Percentiles rank a stretch among this genome's conserved stretches.
Conservation (phyloP, 495 filamentous ascomycete genomes). For the Copromyces sp. region DNA sequence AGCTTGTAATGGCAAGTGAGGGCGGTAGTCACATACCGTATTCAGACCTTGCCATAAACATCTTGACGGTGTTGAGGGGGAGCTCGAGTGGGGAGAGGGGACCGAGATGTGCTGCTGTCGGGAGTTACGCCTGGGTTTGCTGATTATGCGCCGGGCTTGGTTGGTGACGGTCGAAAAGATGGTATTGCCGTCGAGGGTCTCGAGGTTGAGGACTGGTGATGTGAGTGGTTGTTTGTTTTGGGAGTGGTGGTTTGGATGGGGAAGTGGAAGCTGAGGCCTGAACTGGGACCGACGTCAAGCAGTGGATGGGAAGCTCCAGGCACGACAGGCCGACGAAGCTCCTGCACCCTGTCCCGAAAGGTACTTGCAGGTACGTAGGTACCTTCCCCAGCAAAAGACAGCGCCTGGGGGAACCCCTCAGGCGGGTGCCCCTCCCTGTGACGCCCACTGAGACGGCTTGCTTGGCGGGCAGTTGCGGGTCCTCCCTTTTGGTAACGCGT, state of each 20-base stretch:
- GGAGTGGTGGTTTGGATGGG: neutral
- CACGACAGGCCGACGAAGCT: conserved; percentile 25
- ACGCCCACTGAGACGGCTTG: neutral
- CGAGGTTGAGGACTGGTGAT: conserved; percentile 1
- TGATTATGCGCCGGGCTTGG: neutral
- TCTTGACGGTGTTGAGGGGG: conserved; percentile 43
- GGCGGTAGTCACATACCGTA: conserved; percentile 55
- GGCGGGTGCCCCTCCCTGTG: neutral
- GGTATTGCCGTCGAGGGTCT: conserved; percentile 1
- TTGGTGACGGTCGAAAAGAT: conserved; percentile 9
- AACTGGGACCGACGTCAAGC: neutral
- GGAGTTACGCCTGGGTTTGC: neutral
- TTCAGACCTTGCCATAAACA: conserved; percentile 99
- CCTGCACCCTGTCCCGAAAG: conserved; percentile 5
- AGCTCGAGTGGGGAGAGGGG: neutral
- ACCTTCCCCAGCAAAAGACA: conserved; percentile 4
- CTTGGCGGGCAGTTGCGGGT: neutral
- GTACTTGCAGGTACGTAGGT: conserved; percentile 8
- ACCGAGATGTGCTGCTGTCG: neutral
- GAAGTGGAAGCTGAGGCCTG: conserved; percentile 26
- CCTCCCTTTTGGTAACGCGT: neutral
- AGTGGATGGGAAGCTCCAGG: conserved; percentile 20
- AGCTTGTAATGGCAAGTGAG: conserved; percentile 1
- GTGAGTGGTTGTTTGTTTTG: conserved; percentile 3
- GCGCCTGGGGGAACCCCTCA: neutral